These are phyloP conservation scores for Chaetomium olivaceum DNA, from an alignment of 2,329 filamentous ascomycete genomes.

Conservation along the genomic window DNA sequence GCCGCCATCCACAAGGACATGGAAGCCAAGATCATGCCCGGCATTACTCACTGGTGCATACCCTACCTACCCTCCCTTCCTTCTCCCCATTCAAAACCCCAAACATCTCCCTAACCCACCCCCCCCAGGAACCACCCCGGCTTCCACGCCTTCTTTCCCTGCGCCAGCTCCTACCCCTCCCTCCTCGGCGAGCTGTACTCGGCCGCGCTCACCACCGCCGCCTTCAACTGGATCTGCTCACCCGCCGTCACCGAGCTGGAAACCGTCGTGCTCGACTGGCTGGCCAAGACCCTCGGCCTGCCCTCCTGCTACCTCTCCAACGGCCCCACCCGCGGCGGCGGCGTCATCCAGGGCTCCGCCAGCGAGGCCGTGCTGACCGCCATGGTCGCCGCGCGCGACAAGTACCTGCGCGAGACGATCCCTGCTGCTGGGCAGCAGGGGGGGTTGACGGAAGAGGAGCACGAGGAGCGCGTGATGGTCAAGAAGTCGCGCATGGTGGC, in stretches of 20 bases:
- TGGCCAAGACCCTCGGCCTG: constrained; percentile 72
- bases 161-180: constrained; percentile 75
- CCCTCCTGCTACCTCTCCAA: constrained; percentile 73
- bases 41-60: constrained; percentile 78
- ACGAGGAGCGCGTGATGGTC: constrained; percentile 68
- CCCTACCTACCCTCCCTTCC: not conserved
- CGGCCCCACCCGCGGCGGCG: constrained; percentile 71
- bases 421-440: constrained; percentile 41
- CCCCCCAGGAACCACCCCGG: constrained; percentile 54
- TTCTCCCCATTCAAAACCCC: no score
- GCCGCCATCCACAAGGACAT: constrained; percentile 79
- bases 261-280: constrained; percentile 90
- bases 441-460: constrained; percentile 53
- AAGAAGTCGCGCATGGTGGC: constrained; percentile 74
- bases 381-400: constrained; percentile 83
- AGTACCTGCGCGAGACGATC: constrained; percentile 65
- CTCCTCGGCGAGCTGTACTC: constrained; percentile 93
- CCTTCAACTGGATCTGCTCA: constrained; percentile 96
- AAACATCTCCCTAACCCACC: not conserved
- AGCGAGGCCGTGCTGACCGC: constrained; percentile 84
- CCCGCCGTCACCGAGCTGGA: constrained; percentile 92
- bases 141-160: constrained; percentile 95
- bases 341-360: constrained; percentile 91
- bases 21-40: constrained; percentile 82
- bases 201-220: constrained; percentile 81